Evolutionary conservation across 371 early-diverging fungal genomes (phyloP), one percentile per base, ranked within the genome.

Genomic region (Apophysomyces elegans): DNA sequence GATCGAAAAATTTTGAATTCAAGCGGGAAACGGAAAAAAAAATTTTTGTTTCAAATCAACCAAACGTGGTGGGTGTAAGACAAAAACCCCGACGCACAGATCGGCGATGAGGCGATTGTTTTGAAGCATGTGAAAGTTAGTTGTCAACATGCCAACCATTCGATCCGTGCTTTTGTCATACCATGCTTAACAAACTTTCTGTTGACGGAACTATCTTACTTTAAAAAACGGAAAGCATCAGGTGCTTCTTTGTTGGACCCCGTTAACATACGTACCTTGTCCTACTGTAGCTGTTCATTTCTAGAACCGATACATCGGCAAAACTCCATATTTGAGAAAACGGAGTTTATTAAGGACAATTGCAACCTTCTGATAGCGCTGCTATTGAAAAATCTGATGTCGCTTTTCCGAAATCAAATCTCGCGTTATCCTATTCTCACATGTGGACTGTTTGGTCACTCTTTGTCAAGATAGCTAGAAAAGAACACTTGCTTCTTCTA

Each of bases 301-400:
- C 21, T 50, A 21, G 18, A 18, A 21, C 54, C 54, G 54, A 50
- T 5, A 26, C 54, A 50, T 50, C 54, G 54, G 54, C 54, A 50
- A 50, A 50, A 50, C 54, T 50, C 54, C 54, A 21, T 50, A 50
- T 50, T 50, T 50, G 54, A n/a, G 16, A 50, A 7, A 21, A 50
- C 54, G 54, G 54, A 50, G 54, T 50, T 50, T 50, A 21, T 2
- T 7, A n/a, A 50, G 21, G 9, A 50, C 54, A 50, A 50, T 50
- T 50, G 54, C 9, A 9, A 9, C 21, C 21, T 50, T 9, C 54
- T 45, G n/a, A 45, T 45, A 26, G 32, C 32, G 32, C 46, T 13
- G 46, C 13, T 12, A 45, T 45, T 13, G 46, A 45, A 6, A 45
- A 45, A 26, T 26, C 32, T 26, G 32, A 26, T 26, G 32, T 26